Evolutionary conservation across 176 grass and related monocot species (phyloP).

Genomic region (Aegilops bicornis): DNA sequence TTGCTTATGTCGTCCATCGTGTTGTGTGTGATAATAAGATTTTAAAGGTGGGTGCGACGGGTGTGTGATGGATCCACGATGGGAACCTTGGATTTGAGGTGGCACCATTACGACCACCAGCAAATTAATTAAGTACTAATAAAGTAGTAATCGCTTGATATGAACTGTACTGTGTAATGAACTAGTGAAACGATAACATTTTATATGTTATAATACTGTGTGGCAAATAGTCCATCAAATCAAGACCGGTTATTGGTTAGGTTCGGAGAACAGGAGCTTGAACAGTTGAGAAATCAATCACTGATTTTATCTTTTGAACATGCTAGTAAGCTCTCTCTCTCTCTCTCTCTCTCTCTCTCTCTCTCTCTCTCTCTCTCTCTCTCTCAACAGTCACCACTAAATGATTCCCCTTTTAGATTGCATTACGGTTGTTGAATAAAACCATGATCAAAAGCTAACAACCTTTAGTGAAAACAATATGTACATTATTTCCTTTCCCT

Average conservation of each 20-base stretch:
- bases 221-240: not conserved
- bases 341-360: no score
- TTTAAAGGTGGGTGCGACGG: slow-evolving; percentile 16
- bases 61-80: not conserved
- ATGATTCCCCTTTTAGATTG: slow-evolving; percentile 36
- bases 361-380: no score
- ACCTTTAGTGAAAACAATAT: not conserved
- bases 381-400: not conserved
- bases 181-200: not conserved
- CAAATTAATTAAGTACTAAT: not conserved
- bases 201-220: not conserved
- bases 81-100: slow-evolving; percentile 29
- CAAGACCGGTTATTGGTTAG: not conserved
- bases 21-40: not conserved
- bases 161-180: no score
- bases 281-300: not conserved
- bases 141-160: no score
- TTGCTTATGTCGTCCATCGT: not conserved
- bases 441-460: not conserved
- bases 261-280: slow-evolving; percentile 2
- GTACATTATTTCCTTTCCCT: not conserved
- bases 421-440: slow-evolving; percentile 3
- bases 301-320: not conserved
- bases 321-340: no score
- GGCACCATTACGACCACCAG: slow-evolving; percentile 1